Evolutionary conservation across 495 filamentous ascomycete genomes (phyloP), one percentile per base, ranked within the genome.

Genomic region (Xylaria acuta): DNA sequence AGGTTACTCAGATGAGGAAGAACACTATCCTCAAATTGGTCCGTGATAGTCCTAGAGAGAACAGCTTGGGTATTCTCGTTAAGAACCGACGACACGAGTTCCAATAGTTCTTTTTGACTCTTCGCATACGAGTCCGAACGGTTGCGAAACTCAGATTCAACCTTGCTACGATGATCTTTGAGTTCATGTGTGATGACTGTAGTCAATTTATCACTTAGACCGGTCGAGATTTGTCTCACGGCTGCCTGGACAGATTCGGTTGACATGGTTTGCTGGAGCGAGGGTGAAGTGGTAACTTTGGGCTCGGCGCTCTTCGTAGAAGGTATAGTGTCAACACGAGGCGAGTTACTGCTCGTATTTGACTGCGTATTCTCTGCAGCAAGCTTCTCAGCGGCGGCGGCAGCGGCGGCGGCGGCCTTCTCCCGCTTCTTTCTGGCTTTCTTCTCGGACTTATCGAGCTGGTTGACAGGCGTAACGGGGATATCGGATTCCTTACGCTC

Each of bases 61-160:
- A 91, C 92, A 75, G 91, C 88, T 79, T 98, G 94, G 38, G 97
- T 93, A 73, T 98, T 98, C 58, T 96, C 91, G 25, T 93, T 92
- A 25, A 99, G 85, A 16, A 96, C 95, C 64, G 88, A 90, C 1
- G 94, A 96, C 11, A 99, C 93, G 54, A 97, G 86, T 27, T 93
- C 92, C 64, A 99, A 87, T 41, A 99, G 75, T 16, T 82, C 73
- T 12, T 80, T 82, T 72, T 86, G 84, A 68, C 81, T 84, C 69
- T 75, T 79, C 69, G 82, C 81, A 68, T 81, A 84, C 12, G 74
- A 78, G 20, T 83, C 77, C 45, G 82, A 80, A 3, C 82, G 78
- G 38, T 73, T 73, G 66, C 80, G 79, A 47, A 81, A 78, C 32
- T 78, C 76, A 3, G 73, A 74, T 73, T 80, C 78, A 68, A 85